Evolutionary conservation across 75 land plant genomes (phyloP).

Genomic region (Sequoia sempervirens): DNA sequence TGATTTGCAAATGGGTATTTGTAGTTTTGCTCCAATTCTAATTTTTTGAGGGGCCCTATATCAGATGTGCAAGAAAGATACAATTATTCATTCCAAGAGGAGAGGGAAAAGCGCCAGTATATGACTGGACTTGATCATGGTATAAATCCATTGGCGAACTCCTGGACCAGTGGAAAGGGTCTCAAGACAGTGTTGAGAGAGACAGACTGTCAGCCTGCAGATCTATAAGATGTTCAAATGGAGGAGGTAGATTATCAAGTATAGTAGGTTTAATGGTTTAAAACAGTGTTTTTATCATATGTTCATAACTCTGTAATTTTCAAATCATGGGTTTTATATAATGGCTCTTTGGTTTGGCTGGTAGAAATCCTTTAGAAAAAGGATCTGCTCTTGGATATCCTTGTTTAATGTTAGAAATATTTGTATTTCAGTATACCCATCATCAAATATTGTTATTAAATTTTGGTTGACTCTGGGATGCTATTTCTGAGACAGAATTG

Average conservation of each 20-base stretch:
- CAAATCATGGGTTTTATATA: too few species aligned
- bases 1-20: neutral
- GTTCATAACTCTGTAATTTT: too few species aligned
- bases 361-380: too few species aligned
- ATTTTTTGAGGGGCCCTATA: neutral
- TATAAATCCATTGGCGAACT: constrained; percentile 59
- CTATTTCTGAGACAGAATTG: too few species aligned
- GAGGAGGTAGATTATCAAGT: neutral
- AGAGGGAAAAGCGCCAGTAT: constrained; percentile 50
- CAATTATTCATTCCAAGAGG: constrained; percentile 40
- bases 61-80: constrained; percentile 58
- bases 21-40: neutral
- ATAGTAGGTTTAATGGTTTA: neutral
- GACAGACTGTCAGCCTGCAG: constrained; percentile 22
- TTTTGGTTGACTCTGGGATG: too few species aligned
- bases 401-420: too few species aligned
- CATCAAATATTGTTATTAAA: too few species aligned
- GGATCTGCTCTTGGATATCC: too few species aligned
- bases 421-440: too few species aligned
- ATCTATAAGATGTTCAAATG: neutral
- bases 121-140: constrained; percentile 69
- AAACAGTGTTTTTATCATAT: neutral
- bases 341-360: too few species aligned
- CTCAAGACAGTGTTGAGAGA: constrained; percentile 42
- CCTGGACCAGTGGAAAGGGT: constrained; percentile 51